These are phyloP conservation scores for Fusarium sp. DNA, from an alignment of 2,329 filamentous ascomycete species.

Conservation along the genomic window DNA sequence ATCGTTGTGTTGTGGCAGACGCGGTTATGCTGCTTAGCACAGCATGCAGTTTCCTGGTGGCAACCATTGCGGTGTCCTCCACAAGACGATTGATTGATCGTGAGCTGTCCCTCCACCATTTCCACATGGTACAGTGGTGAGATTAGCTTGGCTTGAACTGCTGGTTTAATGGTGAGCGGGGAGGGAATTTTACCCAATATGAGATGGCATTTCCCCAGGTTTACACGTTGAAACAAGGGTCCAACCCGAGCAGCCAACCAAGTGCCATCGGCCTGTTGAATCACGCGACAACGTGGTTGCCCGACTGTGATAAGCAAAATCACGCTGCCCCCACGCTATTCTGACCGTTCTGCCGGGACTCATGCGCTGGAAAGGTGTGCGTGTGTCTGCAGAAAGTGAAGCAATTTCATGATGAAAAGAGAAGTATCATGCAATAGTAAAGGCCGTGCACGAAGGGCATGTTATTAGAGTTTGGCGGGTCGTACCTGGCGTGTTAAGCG, in stretches of 20 bases:
- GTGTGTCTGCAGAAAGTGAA: neutral
- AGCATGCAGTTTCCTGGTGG: neutral
- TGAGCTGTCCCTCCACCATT: neutral
- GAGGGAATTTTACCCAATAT: slow-evolving; percentile 34
- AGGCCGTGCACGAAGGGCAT: slow-evolving; percentile 19
- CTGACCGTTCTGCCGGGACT: slow-evolving; percentile 38
- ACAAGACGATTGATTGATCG: too few species aligned
- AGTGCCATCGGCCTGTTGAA: slow-evolving; percentile 23
- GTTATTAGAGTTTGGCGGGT: slow-evolving; percentile 14
- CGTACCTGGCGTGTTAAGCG: slow-evolving; percentile 8
- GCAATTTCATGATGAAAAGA: slow-evolving; percentile 6
- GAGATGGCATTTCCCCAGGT: slow-evolving; percentile 40
- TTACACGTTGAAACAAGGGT: slow-evolving; percentile 36
- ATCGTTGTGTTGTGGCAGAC: slow-evolving; percentile 20
- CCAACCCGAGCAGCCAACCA: slow-evolving; percentile 23
- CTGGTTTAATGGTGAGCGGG: neutral
- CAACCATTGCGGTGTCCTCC: slow-evolving; percentile 2
- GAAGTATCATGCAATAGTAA: slow-evolving; percentile 1
- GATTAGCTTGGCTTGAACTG: too few species aligned
- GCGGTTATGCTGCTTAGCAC: slow-evolving; percentile 11
- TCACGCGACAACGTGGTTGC: slow-evolving; percentile 46
- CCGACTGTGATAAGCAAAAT: slow-evolving; percentile 36
- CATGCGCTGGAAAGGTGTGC: slow-evolving; percentile 16
- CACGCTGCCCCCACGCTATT: slow-evolving; percentile 26
- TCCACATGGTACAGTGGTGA: neutral